These are phyloP conservation scores for Schrenkiella parvula DNA, from an alignment of 345 rosid genomes.

Conservation along the genomic window DNA sequence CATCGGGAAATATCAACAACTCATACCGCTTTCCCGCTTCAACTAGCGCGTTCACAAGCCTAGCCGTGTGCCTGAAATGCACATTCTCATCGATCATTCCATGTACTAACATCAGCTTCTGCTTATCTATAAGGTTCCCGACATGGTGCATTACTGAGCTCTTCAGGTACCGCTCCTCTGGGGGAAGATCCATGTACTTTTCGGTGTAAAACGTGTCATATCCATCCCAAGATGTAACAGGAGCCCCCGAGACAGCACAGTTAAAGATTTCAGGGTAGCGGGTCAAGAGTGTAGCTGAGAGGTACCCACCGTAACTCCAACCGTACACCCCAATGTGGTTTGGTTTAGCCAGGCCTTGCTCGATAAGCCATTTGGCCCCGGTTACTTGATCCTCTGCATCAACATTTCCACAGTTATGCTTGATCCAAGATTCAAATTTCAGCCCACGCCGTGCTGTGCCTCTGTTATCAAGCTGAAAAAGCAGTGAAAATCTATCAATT, in stretches of 20 bases:
- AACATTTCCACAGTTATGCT: conserved; percentile 48
- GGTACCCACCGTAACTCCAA: conserved; percentile 98
- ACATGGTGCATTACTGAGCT: conserved; percentile 81
- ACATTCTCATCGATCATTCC: conserved; percentile 98
- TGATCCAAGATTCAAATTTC: conserved; percentile 69
- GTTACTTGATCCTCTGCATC: conserved; percentile 83
- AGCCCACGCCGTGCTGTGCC: conserved; percentile 93
- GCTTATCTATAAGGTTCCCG: conserved; percentile 50
- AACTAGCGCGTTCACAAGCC: conserved; percentile 79
- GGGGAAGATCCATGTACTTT: conserved; percentile 93
- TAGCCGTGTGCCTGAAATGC: conserved; percentile 88
- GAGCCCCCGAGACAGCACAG: conserved; percentile 84
- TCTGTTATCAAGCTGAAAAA: conserved; percentile 78
- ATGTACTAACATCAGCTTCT: conserved; percentile 62
- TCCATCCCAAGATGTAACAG: conserved; percentile 97
- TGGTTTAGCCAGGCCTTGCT: conserved; percentile 62
- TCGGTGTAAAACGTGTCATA: conserved; percentile 90
- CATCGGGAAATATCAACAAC: conserved; percentile 79
- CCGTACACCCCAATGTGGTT: conserved; percentile 77
- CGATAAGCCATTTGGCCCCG: conserved; percentile 82
- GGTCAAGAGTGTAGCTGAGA: conserved; percentile 67
- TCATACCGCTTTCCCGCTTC: conserved; percentile 70
- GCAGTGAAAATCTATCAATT: neutral
- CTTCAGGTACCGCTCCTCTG: conserved; percentile 36
- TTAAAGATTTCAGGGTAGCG: conserved; percentile 62